These are phyloP conservation scores for Blastocladiella britannica DNA, from an alignment of 192 early-diverging fungal genomes.

Conservation along the genomic window DNA sequence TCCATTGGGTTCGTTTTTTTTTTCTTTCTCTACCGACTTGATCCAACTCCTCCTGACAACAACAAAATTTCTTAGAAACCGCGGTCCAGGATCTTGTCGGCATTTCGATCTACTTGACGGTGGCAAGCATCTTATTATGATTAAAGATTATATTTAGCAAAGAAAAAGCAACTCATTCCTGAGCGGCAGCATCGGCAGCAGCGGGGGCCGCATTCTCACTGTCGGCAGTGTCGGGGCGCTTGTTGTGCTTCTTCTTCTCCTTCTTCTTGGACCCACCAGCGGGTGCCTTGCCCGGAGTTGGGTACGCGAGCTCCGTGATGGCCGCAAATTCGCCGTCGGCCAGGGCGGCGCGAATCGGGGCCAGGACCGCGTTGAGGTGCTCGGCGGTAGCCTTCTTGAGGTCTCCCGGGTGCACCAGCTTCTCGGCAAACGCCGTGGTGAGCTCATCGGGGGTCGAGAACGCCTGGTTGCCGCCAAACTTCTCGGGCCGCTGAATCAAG, in stretches of 20 bases:
- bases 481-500: conserved; percentile 53
- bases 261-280: conserved; percentile 5
- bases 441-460: conserved; percentile 50
- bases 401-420: conserved; percentile 82
- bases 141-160: no score
- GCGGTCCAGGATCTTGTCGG: neutral
- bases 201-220: no score
- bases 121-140: neutral
- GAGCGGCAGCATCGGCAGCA: no score
- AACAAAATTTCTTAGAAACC: neutral
- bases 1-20: neutral
- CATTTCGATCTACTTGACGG: neutral
- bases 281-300: conserved; percentile 18
- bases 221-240: neutral
- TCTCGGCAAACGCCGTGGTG: conserved; percentile 65
- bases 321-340: conserved; percentile 39
- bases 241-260: conserved; percentile 9
- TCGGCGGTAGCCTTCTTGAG: conserved; percentile 70
- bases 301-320: conserved; percentile 68
- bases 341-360: conserved; percentile 65
- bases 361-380: conserved; percentile 66
- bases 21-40: neutral
- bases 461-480: conserved; percentile 71
- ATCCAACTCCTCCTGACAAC: neutral
- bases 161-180: no score